These are phyloP conservation scores for Striga asiatica DNA, from an alignment of 257 asterid genomes.

Conservation along the genomic window DNA sequence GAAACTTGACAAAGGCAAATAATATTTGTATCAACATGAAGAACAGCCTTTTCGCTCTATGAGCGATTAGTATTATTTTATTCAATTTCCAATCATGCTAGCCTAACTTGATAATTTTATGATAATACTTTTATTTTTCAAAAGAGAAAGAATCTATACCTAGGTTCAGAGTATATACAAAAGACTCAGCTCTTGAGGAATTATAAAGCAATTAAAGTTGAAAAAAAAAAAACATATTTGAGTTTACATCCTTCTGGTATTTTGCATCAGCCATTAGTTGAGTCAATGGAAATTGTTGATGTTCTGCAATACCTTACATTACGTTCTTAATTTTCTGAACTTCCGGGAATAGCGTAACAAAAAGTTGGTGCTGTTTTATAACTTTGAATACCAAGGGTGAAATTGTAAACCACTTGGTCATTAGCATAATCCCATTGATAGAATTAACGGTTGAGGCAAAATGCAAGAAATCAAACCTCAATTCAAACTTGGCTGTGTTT, in stretches of 20 bases:
- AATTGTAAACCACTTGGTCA: background rate
- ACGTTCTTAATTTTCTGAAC: background rate
- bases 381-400: background rate
- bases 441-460: background rate
- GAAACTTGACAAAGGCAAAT: background rate
- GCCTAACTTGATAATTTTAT: background rate
- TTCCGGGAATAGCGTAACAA: background rate
- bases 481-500: too few species aligned
- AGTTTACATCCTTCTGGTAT: background rate
- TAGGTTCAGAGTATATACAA: too few species aligned
- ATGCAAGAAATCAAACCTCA: background rate
- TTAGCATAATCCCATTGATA: background rate
- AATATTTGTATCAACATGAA: background rate
- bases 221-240: background rate
- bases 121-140: too few species aligned
- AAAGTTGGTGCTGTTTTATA: background rate
- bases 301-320: background rate
- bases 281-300: too few species aligned
- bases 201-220: background rate
- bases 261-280: background rate
- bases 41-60: conserved; percentile 3
- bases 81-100: background rate
- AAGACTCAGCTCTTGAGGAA: too few species aligned
- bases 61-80: too few species aligned
- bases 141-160: too few species aligned